Evolutionary conservation across 352 stramenopile species (phyloP), one percentile per base, ranked within the genome.

Genomic region (Phytophthora capsici): DNA sequence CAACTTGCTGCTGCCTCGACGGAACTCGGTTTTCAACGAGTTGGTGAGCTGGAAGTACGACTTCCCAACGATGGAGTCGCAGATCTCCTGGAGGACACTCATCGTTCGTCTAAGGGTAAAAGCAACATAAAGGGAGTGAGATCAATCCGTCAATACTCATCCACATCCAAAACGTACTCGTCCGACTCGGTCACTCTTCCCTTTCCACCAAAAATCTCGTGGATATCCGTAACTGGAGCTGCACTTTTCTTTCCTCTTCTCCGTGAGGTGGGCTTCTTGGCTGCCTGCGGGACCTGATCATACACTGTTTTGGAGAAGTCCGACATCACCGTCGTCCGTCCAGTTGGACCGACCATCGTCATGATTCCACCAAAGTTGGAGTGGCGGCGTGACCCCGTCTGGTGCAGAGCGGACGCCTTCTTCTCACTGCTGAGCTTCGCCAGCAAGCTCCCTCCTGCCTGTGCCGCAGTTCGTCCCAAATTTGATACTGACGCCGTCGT

Each of bases 321-420:
- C 0, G 86, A 91, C 25, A 96, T 9, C 22, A 96, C 62, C 4
- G 85, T 89, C 14, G 76, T 77, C 19, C 82, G 69, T 1, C 86
- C 86, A 5, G 80, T 94, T 0, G 84, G 65, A 2, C 86, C 81
- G n/a, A 90, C 75, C 34, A 94, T 82, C n/a, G 75, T 90, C 50
- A 95, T 66, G 51, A 95, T 76, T n/a, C 88, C 88, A 20, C 88
- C 88, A 73, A 96, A 96, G 61, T 96, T 96, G 7, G 88, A 95
- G 53, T 96, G 88, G 1, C 88, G 82, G 32, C 73, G 71, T 6
- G 81, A 88, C 17, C 70, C 57, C 12, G 64, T 50, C 48, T 82
- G 46, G 34, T 67, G 47, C 50, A 73, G 56, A 59, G 68, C 36
- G 34, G 46, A 28, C 61, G 58, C 46, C 38, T 86, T 88, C 46